phyloP scores from a whole-genome alignment of 1,139 yeast species.

The Yamadazyma spencermartinsiae region DNA sequence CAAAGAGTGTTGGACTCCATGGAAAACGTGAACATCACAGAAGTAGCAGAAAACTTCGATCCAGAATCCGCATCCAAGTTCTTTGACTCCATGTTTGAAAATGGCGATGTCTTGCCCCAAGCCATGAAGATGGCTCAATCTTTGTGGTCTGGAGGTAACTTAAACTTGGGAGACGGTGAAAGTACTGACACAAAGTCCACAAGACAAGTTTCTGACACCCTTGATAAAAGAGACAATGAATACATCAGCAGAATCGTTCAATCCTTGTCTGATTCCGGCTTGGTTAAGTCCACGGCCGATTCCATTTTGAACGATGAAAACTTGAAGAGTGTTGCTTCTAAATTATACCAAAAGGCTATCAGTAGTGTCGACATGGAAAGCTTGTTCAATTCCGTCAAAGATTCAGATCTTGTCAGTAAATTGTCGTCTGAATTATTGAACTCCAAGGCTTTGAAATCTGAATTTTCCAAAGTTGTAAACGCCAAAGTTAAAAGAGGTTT shows the following conservation, averaged over 20 bases:
- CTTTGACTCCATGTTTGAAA: conserved; percentile 23
- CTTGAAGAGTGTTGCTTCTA: conserved; percentile 21
- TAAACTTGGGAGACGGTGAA: conserved; percentile 11
- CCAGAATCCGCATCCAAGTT: conserved; percentile 22
- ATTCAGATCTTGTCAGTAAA: conserved; percentile 24
- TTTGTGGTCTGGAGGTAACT: conserved; percentile 17
- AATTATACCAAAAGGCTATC: conserved; percentile 20
- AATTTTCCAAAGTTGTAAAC: conserved; percentile 17
- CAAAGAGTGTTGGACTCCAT: conserved; percentile 11
- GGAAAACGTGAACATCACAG: conserved; percentile 11
- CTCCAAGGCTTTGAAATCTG: conserved; percentile 17
- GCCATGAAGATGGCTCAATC: conserved; percentile 22
- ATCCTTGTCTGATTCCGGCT: conserved; percentile 25
- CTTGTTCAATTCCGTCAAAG: conserved; percentile 25
- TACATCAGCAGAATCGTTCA: conserved; percentile 22
- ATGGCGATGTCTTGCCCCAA: conserved; percentile 21
- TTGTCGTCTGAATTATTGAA: conserved; percentile 20
- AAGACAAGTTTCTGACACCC: conserved; percentile 5
- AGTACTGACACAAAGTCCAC: conserved; percentile 6
- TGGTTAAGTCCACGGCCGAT: conserved; percentile 22
- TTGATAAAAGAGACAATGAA: conserved; percentile 19
- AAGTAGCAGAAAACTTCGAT: conserved; percentile 21
- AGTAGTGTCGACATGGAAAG: conserved; percentile 22
- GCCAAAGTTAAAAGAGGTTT: conserved; percentile 19
- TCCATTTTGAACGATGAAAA: conserved; percentile 23